Base-by-base conservation (phyloP, 2,329 filamentous ascomycete genomes). In the Aureobasidium sp. region DNA sequence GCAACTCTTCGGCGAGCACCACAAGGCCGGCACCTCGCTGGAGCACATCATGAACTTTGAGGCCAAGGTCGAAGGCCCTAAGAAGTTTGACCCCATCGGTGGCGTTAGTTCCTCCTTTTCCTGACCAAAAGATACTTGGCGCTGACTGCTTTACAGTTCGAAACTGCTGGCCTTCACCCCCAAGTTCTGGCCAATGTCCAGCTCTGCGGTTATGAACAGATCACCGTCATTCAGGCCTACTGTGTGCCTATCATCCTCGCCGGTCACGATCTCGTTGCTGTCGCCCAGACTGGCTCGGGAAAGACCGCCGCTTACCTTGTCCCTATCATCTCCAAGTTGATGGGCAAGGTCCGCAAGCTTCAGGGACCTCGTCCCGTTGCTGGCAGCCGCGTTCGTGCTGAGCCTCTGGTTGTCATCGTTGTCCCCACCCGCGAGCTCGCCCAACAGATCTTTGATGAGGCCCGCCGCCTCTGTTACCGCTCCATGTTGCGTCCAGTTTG, bases 271-370 rank as follows among this genome's bases (percentile, higher is more conserved):
- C 79, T 97, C 33, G 90, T 97, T 66, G 92, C 87, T 2, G 85
- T 94, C 69, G 91, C 94, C 9, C 93, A 97, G 76, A 99, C 94
- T 52, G 93, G 94, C 22, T 97, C 93, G 29, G 94, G 94, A 58
- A 99, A 99, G 80, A 99, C 94, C 0, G 93, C 89, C 0, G 92
- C 94, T 0, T 99, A 94, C 70, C 76, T 99, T 5, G 85, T 97
- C 61, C 94, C 94, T 0, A 89, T 96, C 63, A 70, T 97, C 57
- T 96, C 91, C 64, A 88, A 89, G 73, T 77, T 99, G 24, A 97
- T 97, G 91, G 94, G 94, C 29, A 97, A 97, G 77, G 91, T 89
- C 6, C 94, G 91, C 77, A 92, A 91, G 75, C 78, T 97, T 7
- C 87, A 87, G 1, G 92, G 90, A 5, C 81, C 85, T 48, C 88